Base-by-base conservation (phyloP, 139 green algal genomes). In the Coelastrella sp. region DNA sequence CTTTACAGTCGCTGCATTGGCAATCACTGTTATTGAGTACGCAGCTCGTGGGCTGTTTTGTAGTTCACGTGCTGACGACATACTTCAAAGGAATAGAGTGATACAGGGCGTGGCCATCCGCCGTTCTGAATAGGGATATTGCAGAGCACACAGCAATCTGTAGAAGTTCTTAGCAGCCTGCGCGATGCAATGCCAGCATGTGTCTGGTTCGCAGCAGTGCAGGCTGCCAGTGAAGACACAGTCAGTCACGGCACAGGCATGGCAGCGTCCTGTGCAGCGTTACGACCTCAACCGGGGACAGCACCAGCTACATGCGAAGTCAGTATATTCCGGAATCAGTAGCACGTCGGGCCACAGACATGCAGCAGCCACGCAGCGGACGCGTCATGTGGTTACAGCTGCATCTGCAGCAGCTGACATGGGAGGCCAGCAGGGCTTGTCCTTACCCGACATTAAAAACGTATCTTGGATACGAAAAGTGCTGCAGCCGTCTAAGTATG, bases 401-500 rank as follows among this genome's bases (percentile, higher is more conserved):
- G 73, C 81, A 87, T 22, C 74, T 61, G 73, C 73, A 75, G 73
- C 85, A 77, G 85, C 85, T 61, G 73, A 76, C 22, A 84, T 83
- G 85, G 73, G 58, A 2, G 73, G 23, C 7, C 13, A 17, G 4
- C 82, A 87, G 6, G 61, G 82, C 32, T 66, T 88, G 13, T 7
- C 57, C 2, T 23, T 77, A 22, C 64, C 58, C 57, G n/a, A 8
- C 56, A 57, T 57, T n/a, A 58, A 47, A 10, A n/a, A 19, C 47
- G 58, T 54, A 10, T 58, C 13, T 60, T 58, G 57, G n/a, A 19
- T 83, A 6, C 71, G 65, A 8, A 65, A 64, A 58, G 14, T 83
- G 73, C 14, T 90, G 32, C 32, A 83, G 74, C 73, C 85, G 5
- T 84, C 85, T 60, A 73, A 83, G 73, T 94, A 96, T 58, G 94